Base-by-base conservation (phyloP, 2,329 filamentous ascomycete species). In the Verticillium nonalfalfae region DNA sequence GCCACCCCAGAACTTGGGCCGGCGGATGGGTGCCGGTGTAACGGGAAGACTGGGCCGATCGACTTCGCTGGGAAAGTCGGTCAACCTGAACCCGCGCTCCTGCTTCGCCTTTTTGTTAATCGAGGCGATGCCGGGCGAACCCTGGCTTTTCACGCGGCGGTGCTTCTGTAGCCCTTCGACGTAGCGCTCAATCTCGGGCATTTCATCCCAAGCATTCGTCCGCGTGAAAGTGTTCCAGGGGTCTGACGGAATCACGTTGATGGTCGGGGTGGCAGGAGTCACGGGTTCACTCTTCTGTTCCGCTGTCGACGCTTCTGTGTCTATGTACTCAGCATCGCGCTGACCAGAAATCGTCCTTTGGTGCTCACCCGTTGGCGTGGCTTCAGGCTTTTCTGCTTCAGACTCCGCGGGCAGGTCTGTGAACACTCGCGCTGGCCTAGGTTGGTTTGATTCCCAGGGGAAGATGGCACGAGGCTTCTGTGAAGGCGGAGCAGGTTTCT, bases 201-300 rank as follows among this genome's bases (percentile, higher is more conserved):
- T 85, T 59, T 91, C 90, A 69, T 99, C 95, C 95, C 95, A 99
- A 15, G 92, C 93, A 74, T 98, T 99, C 58, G 81, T 85, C 56
- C 87, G 84, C n/a, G 85, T 80, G 72, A 90, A 97, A 56, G 82
- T 82, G 65, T 86, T 83, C 90, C 91, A 96, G 21, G 87, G 83
- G 68, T 88, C 81, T 57, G 83, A 77, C 40, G 80, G 71, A 26
- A 75, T 76, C 61, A 78, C 67, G 55, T 74, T 75, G 62, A 81
- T 76, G 34, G 77, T 79, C 33, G 82, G 79, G 58, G 81, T 82
- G 54, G 73, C 72, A 59, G 83, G 79, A 35, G 84, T 82, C 39
- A 70, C 69, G 11, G 79, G 76, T 63, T 79, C 79, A 67, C 72
- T 78, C 66, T 73, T 67, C 66, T 39, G 68, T 61, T 67, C 68